Base-by-base conservation (phyloP, 331 rosid genomes). In the Rhamnella rubrinervis region DNA sequence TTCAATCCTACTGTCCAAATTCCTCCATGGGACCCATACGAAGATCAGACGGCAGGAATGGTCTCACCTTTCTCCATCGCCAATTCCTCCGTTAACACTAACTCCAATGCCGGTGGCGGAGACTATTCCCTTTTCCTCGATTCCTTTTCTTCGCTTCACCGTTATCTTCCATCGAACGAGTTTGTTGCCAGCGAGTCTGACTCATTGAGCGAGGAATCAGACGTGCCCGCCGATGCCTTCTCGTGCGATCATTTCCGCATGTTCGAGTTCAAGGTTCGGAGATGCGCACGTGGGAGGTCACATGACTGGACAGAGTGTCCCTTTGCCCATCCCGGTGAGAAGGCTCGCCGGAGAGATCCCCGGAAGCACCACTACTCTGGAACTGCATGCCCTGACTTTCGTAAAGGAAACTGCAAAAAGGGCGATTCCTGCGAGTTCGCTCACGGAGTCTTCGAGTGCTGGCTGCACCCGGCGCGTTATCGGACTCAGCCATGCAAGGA, bases 281-380 rank as follows among this genome's bases (percentile, higher is more conserved):
- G 60, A 25, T 93, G 98, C 76, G 73, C 91, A 2, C 97, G 96
- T 60, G 90, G 78, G 58, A 80, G 97, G 78, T 82, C 96, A 0
- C 98, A 93, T 51, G 97, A 93, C 85, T 93, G 97, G 97, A 93
- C 92, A 0, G 88, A 93, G 41, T 93, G 98, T 72, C 96, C 98
- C 1, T 90, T 80, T 76, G 96, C 95, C 0, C 98, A 93, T 23
- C 87, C 92, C 59, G 90, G 86, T 18, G 98, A 93, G 84, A 93
- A 93, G 84, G 98, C 98, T 50, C 91, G 95, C 68, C 92, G 98
- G 38, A 74, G 96, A 14, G 98, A 93, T 65, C 98, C 97, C 18
- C 75, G 87, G 46, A 87, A 81, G 58, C 76, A 59, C 61, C 85
- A 76, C 67, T 93, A 93, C 26, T 93, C 97, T 51, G 95, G 83